Evolutionary conservation across 2,329 filamentous ascomycete genomes (phyloP).

Genomic region (Botrytis squamosa): DNA sequence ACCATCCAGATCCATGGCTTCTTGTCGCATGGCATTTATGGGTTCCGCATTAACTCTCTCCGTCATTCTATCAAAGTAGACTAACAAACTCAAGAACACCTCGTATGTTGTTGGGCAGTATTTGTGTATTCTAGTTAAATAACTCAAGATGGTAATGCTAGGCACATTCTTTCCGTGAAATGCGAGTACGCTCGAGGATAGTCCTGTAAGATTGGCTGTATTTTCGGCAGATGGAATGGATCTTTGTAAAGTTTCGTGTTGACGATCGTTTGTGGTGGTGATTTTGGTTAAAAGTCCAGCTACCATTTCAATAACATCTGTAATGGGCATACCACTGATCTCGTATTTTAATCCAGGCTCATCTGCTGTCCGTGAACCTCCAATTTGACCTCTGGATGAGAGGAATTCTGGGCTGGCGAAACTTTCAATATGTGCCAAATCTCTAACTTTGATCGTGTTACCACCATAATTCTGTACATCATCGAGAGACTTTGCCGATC

Average conservation of each 20-base stretch:
- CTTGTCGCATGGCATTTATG: conserved; percentile 59
- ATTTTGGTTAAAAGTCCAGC: conserved; percentile 95
- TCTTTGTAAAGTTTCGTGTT: conserved; percentile 87
- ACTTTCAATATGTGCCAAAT: conserved; percentile 86
- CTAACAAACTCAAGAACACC: conserved; percentile 89
- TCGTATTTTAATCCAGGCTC: conserved; percentile 67
- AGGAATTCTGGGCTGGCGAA: conserved; percentile 78
- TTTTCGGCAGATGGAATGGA: conserved; percentile 59
- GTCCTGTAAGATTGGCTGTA: conserved; percentile 56
- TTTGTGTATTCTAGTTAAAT: conserved; percentile 93
- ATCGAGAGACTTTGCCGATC: conserved; percentile 39
- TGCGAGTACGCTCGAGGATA: conserved; percentile 76
- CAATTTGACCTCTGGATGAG: conserved; percentile 50
- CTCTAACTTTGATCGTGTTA: conserved; percentile 72
- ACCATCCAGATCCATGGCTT: conserved; percentile 34
- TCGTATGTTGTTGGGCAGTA: conserved; percentile 99
- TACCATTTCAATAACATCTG: conserved; percentile 98
- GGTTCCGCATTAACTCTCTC: conserved; percentile 86
- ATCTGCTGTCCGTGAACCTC: conserved; percentile 53
- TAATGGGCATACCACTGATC: conserved; percentile 95
- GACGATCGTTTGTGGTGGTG: conserved; percentile 90
- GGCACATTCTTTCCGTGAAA: conserved; percentile 99
- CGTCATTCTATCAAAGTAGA: conserved; percentile 99
- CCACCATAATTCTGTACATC: conserved; percentile 41
- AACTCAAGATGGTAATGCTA: conserved; percentile 94